Percentiles rank a stretch among this genome's conserved stretches.
These are phyloP conservation scores for Coffea eugenioides DNA, from an alignment of 257 asterid species.

Conservation along the genomic window DNA sequence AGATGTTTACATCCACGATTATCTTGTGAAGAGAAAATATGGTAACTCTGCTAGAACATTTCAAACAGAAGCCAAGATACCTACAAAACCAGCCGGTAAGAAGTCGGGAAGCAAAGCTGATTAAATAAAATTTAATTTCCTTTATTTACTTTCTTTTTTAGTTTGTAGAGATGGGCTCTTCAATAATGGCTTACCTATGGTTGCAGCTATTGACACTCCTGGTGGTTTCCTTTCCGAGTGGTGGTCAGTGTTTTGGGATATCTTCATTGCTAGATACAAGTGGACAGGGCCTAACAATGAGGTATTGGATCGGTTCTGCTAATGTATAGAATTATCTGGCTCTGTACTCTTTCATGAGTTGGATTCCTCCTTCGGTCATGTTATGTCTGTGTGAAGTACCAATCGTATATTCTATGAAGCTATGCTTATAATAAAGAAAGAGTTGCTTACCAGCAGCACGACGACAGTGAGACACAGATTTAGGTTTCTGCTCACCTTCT, in stretches of 20 bases:
- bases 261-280: slow-evolving; percentile 26
- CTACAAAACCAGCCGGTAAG: slow-evolving; percentile 22
- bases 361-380: neutral
- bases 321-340: neutral
- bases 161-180: neutral
- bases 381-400: too few species aligned
- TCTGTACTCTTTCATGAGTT: neutral
- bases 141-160: neutral
- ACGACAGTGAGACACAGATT: too few species aligned
- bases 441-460: neutral
- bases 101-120: neutral
- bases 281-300: slow-evolving; percentile 9
- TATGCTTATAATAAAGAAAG: neutral
- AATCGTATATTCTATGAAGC: neutral
- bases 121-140: neutral
- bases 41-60: slow-evolving; percentile 24
- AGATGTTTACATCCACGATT: slow-evolving; percentile 30
- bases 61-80: slow-evolving; percentile 26
- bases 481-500: neutral
- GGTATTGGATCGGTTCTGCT: slow-evolving; percentile 10
- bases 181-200: neutral
- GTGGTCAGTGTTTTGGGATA: slow-evolving; percentile 54
- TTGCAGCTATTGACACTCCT: slow-evolving; percentile 33
- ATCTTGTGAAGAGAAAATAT: slow-evolving; percentile 30
- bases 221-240: slow-evolving; percentile 46